phyloP scores from a whole-genome alignment of 1,284 basidiomycete species.

The Peniophora sp. region DNA sequence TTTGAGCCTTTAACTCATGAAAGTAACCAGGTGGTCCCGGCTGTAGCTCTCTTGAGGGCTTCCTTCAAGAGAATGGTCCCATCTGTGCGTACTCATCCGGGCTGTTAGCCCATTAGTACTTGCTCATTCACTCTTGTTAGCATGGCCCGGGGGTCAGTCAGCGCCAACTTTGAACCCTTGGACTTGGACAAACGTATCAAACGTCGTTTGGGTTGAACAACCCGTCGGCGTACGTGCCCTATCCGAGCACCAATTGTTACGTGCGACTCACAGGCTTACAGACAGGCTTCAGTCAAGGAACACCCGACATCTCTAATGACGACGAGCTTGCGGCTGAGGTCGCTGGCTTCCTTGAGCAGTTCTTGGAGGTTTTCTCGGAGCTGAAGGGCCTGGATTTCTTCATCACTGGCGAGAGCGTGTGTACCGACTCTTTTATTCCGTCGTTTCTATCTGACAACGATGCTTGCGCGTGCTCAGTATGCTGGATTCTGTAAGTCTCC shows the following conservation, averaged over 20 bases:
- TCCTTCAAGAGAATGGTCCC: constrained; percentile 42
- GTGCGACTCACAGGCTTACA: too few species aligned
- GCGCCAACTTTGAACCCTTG: constrained; percentile 33
- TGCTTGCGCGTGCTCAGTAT: too few species aligned
- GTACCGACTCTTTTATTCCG: constrained; percentile 11
- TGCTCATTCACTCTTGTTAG: constrained; percentile 17
- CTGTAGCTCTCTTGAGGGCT: constrained; percentile 39
- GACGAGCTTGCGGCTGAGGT: constrained; percentile 30
- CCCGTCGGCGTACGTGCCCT: constrained; percentile 36
- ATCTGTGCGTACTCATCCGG: constrained; percentile 21
- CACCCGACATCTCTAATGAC: constrained; percentile 26
- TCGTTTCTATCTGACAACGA: too few species aligned
- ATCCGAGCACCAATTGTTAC: neutral
- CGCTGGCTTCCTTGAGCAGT: constrained; percentile 29
- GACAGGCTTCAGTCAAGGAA: constrained; percentile 30
- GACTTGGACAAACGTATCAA: constrained; percentile 36
- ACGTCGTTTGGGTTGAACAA: constrained; percentile 42
- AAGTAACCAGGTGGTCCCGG: constrained; percentile 31
- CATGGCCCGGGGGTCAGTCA: constrained; percentile 50
- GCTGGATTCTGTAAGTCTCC: too few species aligned
- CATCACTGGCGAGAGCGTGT: constrained; percentile 28
- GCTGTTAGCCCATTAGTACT: neutral
- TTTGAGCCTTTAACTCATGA: too few species aligned
- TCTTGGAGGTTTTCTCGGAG: constrained; percentile 29
- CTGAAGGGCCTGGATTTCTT: constrained; percentile 30